phyloP scores from a whole-genome alignment of 148 eudicot species.

The Dysphania ambrosioides region DNA sequence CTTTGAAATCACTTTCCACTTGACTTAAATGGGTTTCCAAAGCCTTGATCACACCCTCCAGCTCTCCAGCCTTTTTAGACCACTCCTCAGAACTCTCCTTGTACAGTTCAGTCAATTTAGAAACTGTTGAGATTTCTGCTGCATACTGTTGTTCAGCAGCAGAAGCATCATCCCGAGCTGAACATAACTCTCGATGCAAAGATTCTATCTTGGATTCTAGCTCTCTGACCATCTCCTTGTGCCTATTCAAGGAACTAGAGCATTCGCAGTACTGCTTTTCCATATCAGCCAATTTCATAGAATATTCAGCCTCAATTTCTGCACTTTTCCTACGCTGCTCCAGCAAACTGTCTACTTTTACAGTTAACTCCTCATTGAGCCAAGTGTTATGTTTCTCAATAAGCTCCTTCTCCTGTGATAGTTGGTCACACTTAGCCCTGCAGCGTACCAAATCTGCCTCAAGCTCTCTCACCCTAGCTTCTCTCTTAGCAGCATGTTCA shows the following conservation, averaged over 20 bases:
- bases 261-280: slow-evolving; percentile 69
- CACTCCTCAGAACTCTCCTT: slow-evolving; percentile 97
- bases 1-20: slow-evolving; percentile 78
- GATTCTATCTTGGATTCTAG: slow-evolving; percentile 62
- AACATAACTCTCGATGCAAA: slow-evolving; percentile 60
- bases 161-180: slow-evolving; percentile 64
- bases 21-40: slow-evolving; percentile 83
- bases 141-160: slow-evolving; percentile 60
- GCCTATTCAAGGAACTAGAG: slow-evolving; percentile 55
- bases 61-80: slow-evolving; percentile 95
- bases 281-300: slow-evolving; percentile 67
- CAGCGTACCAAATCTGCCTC: slow-evolving; percentile 78
- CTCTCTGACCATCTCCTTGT: slow-evolving; percentile 70
- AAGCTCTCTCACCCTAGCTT: slow-evolving; percentile 60
- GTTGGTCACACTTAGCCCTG: slow-evolving; percentile 48
- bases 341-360: slow-evolving; percentile 54
- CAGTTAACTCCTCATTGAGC: slow-evolving; percentile 80
- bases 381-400: slow-evolving; percentile 84
- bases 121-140: slow-evolving; percentile 67
- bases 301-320: slow-evolving; percentile 78
- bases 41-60: slow-evolving; percentile 95
- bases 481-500: slow-evolving; percentile 63
- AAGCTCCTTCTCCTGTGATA: slow-evolving; percentile 86
- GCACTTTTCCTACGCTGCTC: slow-evolving; percentile 55
- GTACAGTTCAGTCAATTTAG: slow-evolving; percentile 80